Conservation (phyloP, 805 yeast genomes). For the Ogataea henricii region DNA sequence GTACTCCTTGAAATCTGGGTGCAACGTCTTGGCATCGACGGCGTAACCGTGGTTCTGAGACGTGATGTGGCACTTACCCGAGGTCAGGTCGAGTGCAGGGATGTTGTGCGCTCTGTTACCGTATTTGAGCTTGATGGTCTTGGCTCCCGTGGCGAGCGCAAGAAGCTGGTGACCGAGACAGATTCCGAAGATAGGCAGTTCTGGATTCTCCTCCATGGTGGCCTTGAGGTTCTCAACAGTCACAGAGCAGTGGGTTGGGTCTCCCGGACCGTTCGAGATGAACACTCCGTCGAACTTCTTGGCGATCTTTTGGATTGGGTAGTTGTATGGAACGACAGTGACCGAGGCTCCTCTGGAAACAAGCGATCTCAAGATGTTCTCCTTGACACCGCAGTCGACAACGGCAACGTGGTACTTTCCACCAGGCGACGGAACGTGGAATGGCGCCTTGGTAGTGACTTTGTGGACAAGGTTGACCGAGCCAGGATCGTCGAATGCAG, state of each 20-base stretch:
- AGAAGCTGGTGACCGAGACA: slow-evolving; percentile 97
- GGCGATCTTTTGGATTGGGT: slow-evolving; percentile 89
- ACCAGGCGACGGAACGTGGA: slow-evolving; percentile 72
- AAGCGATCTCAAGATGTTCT: slow-evolving; percentile 90
- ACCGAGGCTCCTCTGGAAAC: slow-evolving; percentile 94
- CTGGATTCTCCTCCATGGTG: slow-evolving; percentile 61
- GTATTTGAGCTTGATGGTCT: slow-evolving; percentile 88
- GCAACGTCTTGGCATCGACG: slow-evolving; percentile 79
- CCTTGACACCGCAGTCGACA: slow-evolving; percentile 97
- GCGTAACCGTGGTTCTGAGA: slow-evolving; percentile 99
- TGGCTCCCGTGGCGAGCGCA: slow-evolving; percentile 93
- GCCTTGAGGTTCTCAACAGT: slow-evolving; percentile 75
- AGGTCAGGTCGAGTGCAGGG: slow-evolving; percentile 86
- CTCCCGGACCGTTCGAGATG: slow-evolving; percentile 96
- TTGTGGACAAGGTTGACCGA: slow-evolving; percentile 85
- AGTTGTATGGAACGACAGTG: slow-evolving; percentile 95
- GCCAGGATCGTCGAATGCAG: slow-evolving; percentile 89
- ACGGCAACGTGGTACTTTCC: slow-evolving; percentile 81
- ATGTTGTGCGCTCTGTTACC: slow-evolving; percentile 99
- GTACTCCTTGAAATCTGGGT: slow-evolving; percentile 78
- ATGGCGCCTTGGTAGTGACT: slow-evolving; percentile 94
- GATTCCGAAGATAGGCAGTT: slow-evolving; percentile 93
- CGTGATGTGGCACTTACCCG: slow-evolving; percentile 96
- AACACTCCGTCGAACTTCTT: slow-evolving; percentile 92
- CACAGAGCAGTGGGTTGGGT: slow-evolving; percentile 85